Evolutionary conservation across 331 rosid species (phyloP).

Genomic region (Prunus yedoensis): DNA sequence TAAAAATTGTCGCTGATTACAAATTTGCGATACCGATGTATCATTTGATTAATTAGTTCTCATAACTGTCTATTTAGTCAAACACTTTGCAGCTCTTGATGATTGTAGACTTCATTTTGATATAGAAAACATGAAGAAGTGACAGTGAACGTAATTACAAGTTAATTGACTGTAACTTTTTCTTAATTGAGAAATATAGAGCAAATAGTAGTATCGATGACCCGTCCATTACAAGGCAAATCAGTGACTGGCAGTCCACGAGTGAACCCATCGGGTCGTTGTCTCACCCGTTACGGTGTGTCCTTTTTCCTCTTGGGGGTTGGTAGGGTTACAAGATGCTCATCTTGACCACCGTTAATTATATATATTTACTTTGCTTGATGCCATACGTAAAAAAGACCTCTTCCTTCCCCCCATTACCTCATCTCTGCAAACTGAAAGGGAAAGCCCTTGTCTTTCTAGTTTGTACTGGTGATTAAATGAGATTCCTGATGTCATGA

Average conservation of each 20-base stretch:
- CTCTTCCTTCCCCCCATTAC: background rate
- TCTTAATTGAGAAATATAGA: too few species aligned
- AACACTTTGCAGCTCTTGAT: too few species aligned
- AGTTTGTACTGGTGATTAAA: background rate
- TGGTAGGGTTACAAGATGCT: conserved; percentile 23
- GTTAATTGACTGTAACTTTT: too few species aligned
- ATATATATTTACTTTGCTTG: background rate
- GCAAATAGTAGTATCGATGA: too few species aligned
- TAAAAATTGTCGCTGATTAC: too few species aligned
- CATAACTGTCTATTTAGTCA: too few species aligned
- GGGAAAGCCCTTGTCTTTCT: background rate
- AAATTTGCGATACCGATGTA: too few species aligned
- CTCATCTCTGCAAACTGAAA: background rate
- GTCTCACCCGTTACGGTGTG: conserved; percentile 28
- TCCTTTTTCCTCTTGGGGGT: conserved; percentile 5
- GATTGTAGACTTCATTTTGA: too few species aligned
- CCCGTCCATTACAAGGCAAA: background rate
- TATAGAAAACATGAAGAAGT: too few species aligned
- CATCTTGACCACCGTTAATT: conserved; percentile 2
- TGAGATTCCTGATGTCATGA: background rate
- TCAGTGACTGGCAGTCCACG: background rate
- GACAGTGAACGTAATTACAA: too few species aligned
- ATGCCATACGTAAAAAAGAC: conserved; percentile 8
- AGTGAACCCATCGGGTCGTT: conserved; percentile 17
- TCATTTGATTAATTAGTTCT: too few species aligned